Evolutionary conservation across 148 eudicot species (phyloP), one percentile per base, ranked within the genome.

Genomic region (Salicornia ramosissima): DNA sequence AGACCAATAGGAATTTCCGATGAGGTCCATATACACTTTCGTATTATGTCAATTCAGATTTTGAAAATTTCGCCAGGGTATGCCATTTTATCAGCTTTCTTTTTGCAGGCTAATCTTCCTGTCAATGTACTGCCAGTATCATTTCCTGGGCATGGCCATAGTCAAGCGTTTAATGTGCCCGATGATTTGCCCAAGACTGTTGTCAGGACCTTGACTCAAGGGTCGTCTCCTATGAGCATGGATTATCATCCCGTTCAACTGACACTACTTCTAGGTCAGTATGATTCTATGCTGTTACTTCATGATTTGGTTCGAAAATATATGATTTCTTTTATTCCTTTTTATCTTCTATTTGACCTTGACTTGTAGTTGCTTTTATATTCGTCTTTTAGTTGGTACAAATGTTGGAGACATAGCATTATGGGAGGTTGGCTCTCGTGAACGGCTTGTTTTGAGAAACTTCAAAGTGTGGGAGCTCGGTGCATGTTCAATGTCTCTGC

Each of bases 211-310:
- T 72, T 92, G 47, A 81, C 82, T 74, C 91, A 86, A 58, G 95
- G 92, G 40, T 92, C 90, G 66, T 73, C 84, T 76, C 89, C 92
- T 55, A 89, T 83, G 88, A 86, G 90, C 84, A 92, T 92, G 96
- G 97, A 92, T 82, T 92, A 86, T 80, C 96, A 92, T 69, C 97
- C 97, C 75, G 65, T 71, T 62, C 90, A 89, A 51, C 85, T 86
- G 56, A 86, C 90, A n/a, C 78, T 89, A 67, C 86, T 92, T 67
- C 81, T 92, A 34, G 98, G 98, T 92, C n/a, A 60, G 73, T 67
- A 60, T 61, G 26, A 15, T 22, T 43, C 22, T 9, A n/a, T 54
- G 13, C 61, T 36, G 13, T 52, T 43, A 50, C 56, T 30, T 43
- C 15, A 60, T 46, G 31, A 47, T n/a, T 62, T 71, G 58, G 25